Evolutionary conservation across 2,329 filamentous ascomycete species (phyloP), one percentile per base, ranked within the genome.

Genomic region (Dryadomyces quercivorus): DNA sequence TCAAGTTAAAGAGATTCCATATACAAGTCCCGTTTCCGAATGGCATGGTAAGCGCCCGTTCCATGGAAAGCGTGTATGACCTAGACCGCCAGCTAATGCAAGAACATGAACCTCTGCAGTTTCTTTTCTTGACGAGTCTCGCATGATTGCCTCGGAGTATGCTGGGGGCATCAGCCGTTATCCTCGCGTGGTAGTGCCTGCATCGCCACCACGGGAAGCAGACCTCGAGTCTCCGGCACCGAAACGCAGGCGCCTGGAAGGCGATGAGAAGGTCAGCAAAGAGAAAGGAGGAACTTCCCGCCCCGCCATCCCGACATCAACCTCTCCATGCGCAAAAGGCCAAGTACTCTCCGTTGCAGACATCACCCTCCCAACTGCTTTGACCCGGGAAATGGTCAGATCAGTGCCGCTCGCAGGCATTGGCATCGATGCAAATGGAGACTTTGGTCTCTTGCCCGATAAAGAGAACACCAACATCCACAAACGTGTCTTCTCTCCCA

Each of bases 131-230:
- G 92, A 96, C 65, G 90, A 97, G 65, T 96, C 91, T 21, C 80
- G 90, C 34, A 78, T 86, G 49, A 94, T 96, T 66, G 92, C 92
- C 7, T 92, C 87, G 1, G 90, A 95, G 66, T 97, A 97, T 66
- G 76, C 80, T 53, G 90, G 88, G 4, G 92, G 92, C 0, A 70
- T 84, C 22, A 79, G 81, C 59, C 82, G 81, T 58, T 96, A 96
- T 68, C 76, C 82, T 22, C 74, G 74, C 5, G 65, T 80, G 34
- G 74, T 4, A 40, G 36, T 71, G 20, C 54, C 56, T n/a, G 56
- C 55, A 18, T 62, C 61, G 26, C 64, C 64, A 26, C 63, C 63
- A 6, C 63, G 60, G 26, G 65, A 65, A 42, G 7, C 20, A n/a
- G 18, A 40, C 4, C 7, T 15, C 13, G 42, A 36, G 6, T 36